A percentile compares a stretch with the other conserved stretches of the same genome.
phyloP scores from a whole-genome alignment of 2,329 filamentous ascomycete species.

The Epichloe scottii region DNA sequence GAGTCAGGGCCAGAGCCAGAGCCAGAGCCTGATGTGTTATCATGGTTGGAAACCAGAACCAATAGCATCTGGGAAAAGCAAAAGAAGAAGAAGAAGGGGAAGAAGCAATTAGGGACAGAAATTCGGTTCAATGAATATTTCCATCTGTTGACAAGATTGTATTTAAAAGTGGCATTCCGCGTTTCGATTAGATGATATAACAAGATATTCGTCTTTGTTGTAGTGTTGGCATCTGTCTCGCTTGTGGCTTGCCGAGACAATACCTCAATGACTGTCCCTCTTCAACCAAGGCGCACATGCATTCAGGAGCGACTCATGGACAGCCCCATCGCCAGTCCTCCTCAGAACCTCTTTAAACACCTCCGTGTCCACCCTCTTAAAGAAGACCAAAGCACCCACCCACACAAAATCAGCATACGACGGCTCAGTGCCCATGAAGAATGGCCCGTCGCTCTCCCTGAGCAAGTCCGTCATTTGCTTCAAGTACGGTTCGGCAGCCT shows the following conservation, averaged over 20 bases:
- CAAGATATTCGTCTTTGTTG: too few species aligned
- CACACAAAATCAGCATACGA: slow-evolving; percentile 48
- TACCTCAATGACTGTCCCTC: slow-evolving; percentile 22
- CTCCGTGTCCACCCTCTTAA: slow-evolving; percentile 21
- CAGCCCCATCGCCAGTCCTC: slow-evolving; percentile 22
- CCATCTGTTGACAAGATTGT: too few species aligned
- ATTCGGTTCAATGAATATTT: too few species aligned
- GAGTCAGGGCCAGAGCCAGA: too few species aligned
- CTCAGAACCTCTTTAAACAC: slow-evolving; percentile 23
- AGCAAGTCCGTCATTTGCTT: slow-evolving; percentile 20
- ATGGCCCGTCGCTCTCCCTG: slow-evolving; percentile 46
- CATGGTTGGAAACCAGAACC: fast-evolving
- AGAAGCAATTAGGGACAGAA: too few species aligned
- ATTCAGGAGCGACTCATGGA: slow-evolving; percentile 28
- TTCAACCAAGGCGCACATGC: slow-evolving; percentile 27
- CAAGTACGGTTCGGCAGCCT: slow-evolving; percentile 24
- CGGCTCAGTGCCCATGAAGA: slow-evolving; percentile 43
- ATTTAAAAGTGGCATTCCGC: too few species aligned
- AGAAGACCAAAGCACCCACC: slow-evolving; percentile 33
- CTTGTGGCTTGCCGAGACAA: too few species aligned
- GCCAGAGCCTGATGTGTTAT: too few species aligned
- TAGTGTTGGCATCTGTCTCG: too few species aligned
- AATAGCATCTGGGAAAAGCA: too few species aligned
- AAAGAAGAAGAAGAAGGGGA: too few species aligned
- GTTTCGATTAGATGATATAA: too few species aligned